A percentile compares a stretch with the other conserved stretches of the same genome.
Evolutionary conservation across 768 basidiomycete genomes (phyloP).

Genomic region (Collybiopsis luxurians): DNA sequence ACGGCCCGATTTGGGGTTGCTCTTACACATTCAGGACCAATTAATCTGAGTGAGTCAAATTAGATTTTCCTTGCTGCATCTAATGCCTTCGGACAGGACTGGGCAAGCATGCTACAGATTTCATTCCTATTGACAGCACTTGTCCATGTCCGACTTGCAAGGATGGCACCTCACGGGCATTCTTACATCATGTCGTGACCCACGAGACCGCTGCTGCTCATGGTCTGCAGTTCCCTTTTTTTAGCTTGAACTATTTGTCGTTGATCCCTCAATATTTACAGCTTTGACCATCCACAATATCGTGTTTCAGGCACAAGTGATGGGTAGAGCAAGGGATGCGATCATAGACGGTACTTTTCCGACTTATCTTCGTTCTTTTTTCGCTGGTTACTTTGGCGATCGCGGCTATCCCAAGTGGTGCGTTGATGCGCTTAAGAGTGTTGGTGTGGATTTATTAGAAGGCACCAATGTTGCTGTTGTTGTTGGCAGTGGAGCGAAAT

Average conservation of each 20-base stretch:
- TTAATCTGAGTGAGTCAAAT: conserved; percentile 68
- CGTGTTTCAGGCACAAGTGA: conserved; percentile 81
- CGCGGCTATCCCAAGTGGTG: conserved; percentile 88
- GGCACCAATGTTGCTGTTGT: conserved; percentile 47
- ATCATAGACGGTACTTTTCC: conserved; percentile 80
- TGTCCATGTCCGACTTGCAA: conserved; percentile 90
- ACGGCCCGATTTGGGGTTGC: conserved; percentile 92
- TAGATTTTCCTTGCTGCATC: not conserved
- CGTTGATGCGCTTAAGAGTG: conserved; percentile 76
- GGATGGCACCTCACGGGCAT: conserved; percentile 63
- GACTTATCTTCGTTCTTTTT: conserved; percentile 72
- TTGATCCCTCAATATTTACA: conserved; percentile 29
- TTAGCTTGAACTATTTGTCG: conserved; percentile 12
- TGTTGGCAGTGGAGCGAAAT: conserved; percentile 65
- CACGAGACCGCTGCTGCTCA: conserved; percentile 87
- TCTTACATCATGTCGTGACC: conserved; percentile 72
- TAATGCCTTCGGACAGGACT: conserved; percentile 41
- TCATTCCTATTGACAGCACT: conserved; percentile 65
- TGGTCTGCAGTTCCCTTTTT: conserved; percentile 41
- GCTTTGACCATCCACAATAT: conserved; percentile 83
- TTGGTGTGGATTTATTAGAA: conserved; percentile 80
- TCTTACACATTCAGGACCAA: conserved; percentile 73
- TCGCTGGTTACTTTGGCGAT: conserved; percentile 72
- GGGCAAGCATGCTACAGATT: conserved; percentile 66
- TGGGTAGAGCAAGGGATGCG: conserved; percentile 82